Conservation (phyloP, 2,329 filamentous ascomycete species). For the Blastomyces silverae region DNA sequence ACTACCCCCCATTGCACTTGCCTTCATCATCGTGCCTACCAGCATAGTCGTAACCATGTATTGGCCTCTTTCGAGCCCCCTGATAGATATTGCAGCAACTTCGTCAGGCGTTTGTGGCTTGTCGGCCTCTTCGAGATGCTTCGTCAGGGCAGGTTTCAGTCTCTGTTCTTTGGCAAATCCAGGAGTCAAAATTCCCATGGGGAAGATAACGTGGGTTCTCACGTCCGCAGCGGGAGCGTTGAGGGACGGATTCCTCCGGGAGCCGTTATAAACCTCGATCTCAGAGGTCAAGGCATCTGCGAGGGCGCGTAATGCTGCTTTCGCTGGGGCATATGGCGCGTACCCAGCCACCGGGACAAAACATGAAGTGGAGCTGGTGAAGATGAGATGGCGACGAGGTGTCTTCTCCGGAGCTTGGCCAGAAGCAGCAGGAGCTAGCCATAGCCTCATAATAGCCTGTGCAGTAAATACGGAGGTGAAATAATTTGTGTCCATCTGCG, state of each 20-base stretch:
- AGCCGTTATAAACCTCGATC: conserved; percentile 72
- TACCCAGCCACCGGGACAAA: conserved; percentile 78
- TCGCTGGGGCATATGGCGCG: conserved; percentile 71
- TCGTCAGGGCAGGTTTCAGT: conserved; percentile 73
- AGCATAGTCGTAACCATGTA: conserved; percentile 72
- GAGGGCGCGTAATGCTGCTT: conserved; percentile 75
- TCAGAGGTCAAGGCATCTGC: conserved; percentile 81
- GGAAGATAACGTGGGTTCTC: conserved; percentile 73
- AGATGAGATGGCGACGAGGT: conserved; percentile 65
- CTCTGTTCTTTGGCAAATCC: conserved; percentile 69
- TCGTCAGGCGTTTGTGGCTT: conserved; percentile 69
- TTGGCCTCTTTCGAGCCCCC: conserved; percentile 70
- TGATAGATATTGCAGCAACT: conserved; percentile 64
- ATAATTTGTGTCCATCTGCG: conserved; percentile 90
- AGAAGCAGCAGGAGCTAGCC: conserved; percentile 50
- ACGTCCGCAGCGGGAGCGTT: conserved; percentile 56
- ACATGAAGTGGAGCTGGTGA: conserved; percentile 71
- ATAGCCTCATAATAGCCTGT: conserved; percentile 67
- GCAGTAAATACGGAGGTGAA: conserved; percentile 81
- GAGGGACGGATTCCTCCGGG: conserved; percentile 38
- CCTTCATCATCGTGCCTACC: conserved; percentile 66
- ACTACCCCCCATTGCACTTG: conserved; percentile 47
- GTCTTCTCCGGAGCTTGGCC: conserved; percentile 28
- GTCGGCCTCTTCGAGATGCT: conserved; percentile 74
- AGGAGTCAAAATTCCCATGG: conserved; percentile 72